Evolutionary conservation across 768 basidiomycete genomes (phyloP), one percentile per base, ranked within the genome.

Genomic region (Cubamyces sp.): DNA sequence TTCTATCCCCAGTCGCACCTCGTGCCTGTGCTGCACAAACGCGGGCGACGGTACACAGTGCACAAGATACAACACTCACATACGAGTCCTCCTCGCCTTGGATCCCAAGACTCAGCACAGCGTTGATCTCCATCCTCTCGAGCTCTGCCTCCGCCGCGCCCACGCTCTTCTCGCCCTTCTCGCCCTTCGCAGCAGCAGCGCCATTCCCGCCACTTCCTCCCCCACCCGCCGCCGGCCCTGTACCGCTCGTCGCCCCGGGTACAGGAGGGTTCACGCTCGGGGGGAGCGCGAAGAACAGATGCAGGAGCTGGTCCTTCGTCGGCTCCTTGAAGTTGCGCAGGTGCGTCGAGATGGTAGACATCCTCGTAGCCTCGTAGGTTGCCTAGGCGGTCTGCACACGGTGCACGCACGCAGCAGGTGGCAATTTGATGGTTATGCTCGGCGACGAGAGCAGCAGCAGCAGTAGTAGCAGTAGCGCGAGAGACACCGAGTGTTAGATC

Each of bases 301-400:
- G 80, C 9, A 88, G 87, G 51, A 88, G 77, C 74, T 96, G 88
- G 57, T 96, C 94, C 76, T 87, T 94, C 7, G 90, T 88, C 48
- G 93, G 93, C 75, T 96, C 94, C 79, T 91, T 92, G 83, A 95
- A 94, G 71, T 91, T 85, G 57, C 94, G 87, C 47, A 97, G 84
- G 65, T 94, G 91, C 23, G 91, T 91, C 50, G 90, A 91, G 71
- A 94, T 94, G 54, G 86, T 90, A 41, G 90, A 80, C 92, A 92
- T 93, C 25, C 66, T 64, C 62, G 14, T 28, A 1, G 25, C 23
- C 48, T 19, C 1, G 9, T n/a, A n/a, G n/a, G n/a, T n/a, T n/a
- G n/a, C n/a, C 5, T 5, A 6, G 34, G 34, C 11, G 9, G 34
- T 11, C 34, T 34, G 34, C 34, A 9, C 34, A 34, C 34, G 9